phyloP scores from a whole-genome alignment of 2,329 filamentous ascomycete species.

The Aspergillus caelatus region DNA sequence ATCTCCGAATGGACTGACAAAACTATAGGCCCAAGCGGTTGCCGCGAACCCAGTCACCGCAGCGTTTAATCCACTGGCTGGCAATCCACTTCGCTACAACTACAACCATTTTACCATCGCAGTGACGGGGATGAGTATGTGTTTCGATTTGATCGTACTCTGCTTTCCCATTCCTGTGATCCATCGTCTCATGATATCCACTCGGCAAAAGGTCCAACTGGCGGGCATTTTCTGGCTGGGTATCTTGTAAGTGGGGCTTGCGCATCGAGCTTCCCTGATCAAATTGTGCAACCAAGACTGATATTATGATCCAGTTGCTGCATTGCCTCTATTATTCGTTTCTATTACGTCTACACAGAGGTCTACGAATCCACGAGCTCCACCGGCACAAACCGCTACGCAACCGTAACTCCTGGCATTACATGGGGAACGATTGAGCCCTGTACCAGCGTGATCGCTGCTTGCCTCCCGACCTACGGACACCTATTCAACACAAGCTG shows the following conservation, averaged over 20 bases:
- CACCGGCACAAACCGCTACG: background rate
- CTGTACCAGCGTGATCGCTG: background rate
- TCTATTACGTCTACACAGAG: too few species aligned
- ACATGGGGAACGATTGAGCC: slow-evolving; percentile 8
- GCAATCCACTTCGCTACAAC: too few species aligned
- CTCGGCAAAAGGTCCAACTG: slow-evolving; percentile 3
- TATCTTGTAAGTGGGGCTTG: background rate
- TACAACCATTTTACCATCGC: too few species aligned
- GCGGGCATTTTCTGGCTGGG: slow-evolving; percentile 8
- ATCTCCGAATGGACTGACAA: too few species aligned
- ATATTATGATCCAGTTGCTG: too few species aligned
- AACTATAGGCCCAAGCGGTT: too few species aligned
- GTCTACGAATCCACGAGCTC: too few species aligned
- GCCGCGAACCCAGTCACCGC: too few species aligned
- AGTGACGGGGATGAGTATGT: slow-evolving; percentile 5
- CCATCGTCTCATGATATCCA: slow-evolving; percentile 3
- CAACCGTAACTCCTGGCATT: background rate
- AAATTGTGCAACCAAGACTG: too few species aligned
- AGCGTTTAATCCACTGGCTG: too few species aligned
- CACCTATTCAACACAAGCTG: background rate
- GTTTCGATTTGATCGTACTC: slow-evolving; percentile 4
- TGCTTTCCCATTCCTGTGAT: slow-evolving; percentile 7
- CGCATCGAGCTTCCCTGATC: background rate
- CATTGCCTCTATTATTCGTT: too few species aligned
- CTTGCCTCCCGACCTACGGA: slow-evolving; percentile 3